Conservation (phyloP, 2,329 filamentous ascomycete species). For the Pseudogymnoascus sp. region DNA sequence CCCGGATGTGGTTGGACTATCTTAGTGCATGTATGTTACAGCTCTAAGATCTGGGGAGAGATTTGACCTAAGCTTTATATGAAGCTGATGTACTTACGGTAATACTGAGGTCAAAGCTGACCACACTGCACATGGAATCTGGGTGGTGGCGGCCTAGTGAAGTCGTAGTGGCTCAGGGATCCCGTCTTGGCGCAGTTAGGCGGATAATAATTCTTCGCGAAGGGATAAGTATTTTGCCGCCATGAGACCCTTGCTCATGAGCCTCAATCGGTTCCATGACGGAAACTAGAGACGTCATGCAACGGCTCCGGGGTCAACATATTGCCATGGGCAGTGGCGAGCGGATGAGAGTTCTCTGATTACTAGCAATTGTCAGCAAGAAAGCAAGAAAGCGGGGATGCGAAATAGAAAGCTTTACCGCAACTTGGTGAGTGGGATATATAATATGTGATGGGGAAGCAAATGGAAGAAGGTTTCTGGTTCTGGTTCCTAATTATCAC, state of each 20-base stretch:
- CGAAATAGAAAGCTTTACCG: neutral
- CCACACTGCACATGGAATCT: neutral
- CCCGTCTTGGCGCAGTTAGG: neutral
- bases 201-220: neutral
- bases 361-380: neutral
- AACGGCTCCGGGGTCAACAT: neutral
- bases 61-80: neutral
- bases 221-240: neutral
- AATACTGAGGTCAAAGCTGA: neutral
- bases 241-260: neutral
- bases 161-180: neutral
- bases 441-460: neutral
- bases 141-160: neutral
- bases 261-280: neutral
- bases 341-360: neutral
- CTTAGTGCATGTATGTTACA: neutral
- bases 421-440: neutral
- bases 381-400: constrained; percentile 2
- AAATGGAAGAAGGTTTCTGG: neutral
- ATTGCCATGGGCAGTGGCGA: neutral
- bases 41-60: neutral
- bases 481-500: neutral
- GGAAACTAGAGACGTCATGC: neutral
- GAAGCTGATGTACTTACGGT: neutral
- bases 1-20: too few relatives aligned